Evolutionary conservation across 805 yeast genomes (phyloP), one percentile per base, ranked within the genome.

Genomic region (Teunomyces tritomae): DNA sequence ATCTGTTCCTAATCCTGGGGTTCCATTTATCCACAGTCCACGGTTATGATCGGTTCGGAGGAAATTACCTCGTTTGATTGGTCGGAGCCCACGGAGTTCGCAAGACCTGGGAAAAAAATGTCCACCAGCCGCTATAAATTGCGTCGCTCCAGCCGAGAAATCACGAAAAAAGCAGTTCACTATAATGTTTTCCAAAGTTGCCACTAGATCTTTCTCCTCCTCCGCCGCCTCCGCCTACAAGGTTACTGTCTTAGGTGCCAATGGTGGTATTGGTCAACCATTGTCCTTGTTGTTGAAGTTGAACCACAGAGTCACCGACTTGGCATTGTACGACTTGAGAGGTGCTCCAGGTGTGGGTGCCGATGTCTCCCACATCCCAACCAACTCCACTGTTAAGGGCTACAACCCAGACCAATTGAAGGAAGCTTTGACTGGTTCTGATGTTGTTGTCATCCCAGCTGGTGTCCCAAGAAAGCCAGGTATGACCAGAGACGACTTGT

Each of bases 391-490:
- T 49, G 97, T 92, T 60, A 80, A 75, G 57, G 97, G 97, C 56
- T 91, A 79, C 79, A 79, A 88, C 50, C 95, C 96, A 58, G 96
- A 87, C 55, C 80, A 84, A 51, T 73, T 89, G 54, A 73, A 77
- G 50, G 74, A 72, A 48, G 96, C 97, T 14, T 74, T 91, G 58
- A 73, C 78, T 45, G 90, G 84, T 43, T 81, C 96, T 45, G 95
- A 90, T 60, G 84, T 91, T 51, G 91, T 91, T 45, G 80, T 91
- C 49, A 88, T 91, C 71, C 97, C 97, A 66, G 97, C 97, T 49
- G 97, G 97, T 78, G 95, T 91, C 49, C 97, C 96, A 78, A 88
- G 95, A 83, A 91, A 90, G 78, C 97, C 97, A 58, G 97, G 97
- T 71, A 91, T 91, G 97, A 89, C 97, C 65, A 87, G 97, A 79